A percentile compares a stretch with the other conserved stretches of the same genome.
phyloP scores from a whole-genome alignment of 148 eudicot genomes.

The Silene uniflora region DNA sequence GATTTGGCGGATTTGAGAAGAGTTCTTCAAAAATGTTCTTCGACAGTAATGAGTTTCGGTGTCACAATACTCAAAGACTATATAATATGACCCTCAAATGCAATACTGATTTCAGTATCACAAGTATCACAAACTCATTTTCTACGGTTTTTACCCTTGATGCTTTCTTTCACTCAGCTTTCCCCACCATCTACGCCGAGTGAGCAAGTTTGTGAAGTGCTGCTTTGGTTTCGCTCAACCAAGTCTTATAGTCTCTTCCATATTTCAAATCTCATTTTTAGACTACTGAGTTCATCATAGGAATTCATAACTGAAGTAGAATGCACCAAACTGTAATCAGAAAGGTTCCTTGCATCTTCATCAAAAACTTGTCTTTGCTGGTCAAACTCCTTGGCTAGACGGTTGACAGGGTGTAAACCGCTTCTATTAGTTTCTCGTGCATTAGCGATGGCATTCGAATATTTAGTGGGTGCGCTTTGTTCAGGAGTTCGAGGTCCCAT shows the following conservation, averaged over 20 bases:
- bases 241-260: conserved; percentile 78
- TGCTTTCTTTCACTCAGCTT: neutral
- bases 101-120: neutral
- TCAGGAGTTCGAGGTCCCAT: conserved; percentile 52
- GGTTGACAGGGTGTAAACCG: conserved; percentile 32
- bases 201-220: conserved; percentile 23
- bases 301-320: conserved; percentile 35
- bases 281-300: conserved; percentile 54
- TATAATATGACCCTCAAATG: no score
- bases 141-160: neutral
- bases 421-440: conserved; percentile 43
- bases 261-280: conserved; percentile 57
- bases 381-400: conserved; percentile 61
- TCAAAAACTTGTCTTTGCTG: conserved; percentile 51
- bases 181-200: neutral
- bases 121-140: neutral
- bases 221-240: conserved; percentile 59
- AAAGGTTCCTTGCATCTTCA: conserved; percentile 59
- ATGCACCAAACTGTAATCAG: conserved; percentile 38
- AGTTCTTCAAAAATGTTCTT: no score
- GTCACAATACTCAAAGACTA: no score
- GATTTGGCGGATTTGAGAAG: no score
- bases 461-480: conserved; percentile 43
- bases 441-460: conserved; percentile 33
- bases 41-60: no score